Percentiles rank a stretch among this genome's conserved stretches.
Evolutionary conservation across 148 eudicot genomes (phyloP).

Genomic region (Suaeda aralocaspica): DNA sequence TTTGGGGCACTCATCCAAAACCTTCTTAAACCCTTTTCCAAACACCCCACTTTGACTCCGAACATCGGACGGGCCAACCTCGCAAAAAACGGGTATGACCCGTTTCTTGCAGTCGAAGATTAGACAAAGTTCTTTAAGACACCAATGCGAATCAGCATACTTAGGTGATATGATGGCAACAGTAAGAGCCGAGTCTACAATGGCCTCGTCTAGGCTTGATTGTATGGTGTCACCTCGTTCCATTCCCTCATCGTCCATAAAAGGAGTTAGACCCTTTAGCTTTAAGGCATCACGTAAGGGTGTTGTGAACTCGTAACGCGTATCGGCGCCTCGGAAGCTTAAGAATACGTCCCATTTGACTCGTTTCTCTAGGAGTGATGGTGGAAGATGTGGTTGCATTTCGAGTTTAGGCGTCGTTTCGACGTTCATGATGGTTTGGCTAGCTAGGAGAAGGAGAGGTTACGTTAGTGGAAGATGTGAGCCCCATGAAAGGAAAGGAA

Average conservation of each 20-base stretch:
- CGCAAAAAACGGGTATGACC: constrained; percentile 47
- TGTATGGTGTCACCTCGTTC: constrained; percentile 39
- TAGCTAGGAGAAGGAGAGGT: background rate
- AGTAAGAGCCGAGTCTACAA: constrained; percentile 42
- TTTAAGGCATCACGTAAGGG: constrained; percentile 18
- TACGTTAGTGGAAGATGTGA: too few species aligned
- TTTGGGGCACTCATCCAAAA: background rate
- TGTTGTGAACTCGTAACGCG: constrained; percentile 26
- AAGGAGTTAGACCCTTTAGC: constrained; percentile 28
- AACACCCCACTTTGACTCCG: constrained; percentile 41
- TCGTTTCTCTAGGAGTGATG: constrained; percentile 27
- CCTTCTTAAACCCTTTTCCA: constrained; percentile 20
- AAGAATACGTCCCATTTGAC: constrained; percentile 43
- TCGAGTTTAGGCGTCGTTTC: background rate
- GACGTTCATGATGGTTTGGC: background rate
- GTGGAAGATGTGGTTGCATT: constrained; percentile 25
- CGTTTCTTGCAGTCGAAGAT: constrained; percentile 28
- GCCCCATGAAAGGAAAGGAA: too few species aligned
- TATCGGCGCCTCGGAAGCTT: constrained; percentile 38
- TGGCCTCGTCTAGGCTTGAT: constrained; percentile 31
- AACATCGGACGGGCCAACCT: constrained; percentile 42
- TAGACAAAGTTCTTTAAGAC: constrained; percentile 39
- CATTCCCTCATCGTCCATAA: constrained; percentile 36
- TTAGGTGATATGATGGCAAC: constrained; percentile 38
- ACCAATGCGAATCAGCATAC: constrained; percentile 47